phyloP scores from a whole-genome alignment of 2,329 filamentous ascomycete genomes.

The Pseudogymnoascus sp. region DNA sequence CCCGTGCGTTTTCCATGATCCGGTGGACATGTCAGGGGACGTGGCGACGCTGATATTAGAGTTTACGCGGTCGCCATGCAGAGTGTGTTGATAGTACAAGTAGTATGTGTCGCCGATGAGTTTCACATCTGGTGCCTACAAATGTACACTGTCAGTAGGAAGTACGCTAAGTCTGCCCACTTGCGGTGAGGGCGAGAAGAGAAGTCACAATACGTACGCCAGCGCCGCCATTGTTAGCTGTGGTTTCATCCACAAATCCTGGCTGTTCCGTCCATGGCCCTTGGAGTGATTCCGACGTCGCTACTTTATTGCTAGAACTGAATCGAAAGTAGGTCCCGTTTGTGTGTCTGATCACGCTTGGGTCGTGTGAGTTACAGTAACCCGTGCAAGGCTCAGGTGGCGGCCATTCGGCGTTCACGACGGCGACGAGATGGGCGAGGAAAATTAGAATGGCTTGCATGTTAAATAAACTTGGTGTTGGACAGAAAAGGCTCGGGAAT shows the following conservation, averaged over 20 bases:
- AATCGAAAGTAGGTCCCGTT: background rate
- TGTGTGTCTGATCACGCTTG: background rate
- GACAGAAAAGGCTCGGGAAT: background rate
- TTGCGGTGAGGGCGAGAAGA: background rate
- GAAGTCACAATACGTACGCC: background rate
- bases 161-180: background rate
- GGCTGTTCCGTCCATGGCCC: background rate
- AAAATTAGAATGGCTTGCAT: background rate
- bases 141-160: background rate
- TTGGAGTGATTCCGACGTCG: background rate
- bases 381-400: background rate
- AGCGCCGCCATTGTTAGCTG: background rate
- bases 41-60: constrained; percentile 44
- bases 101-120: constrained; percentile 52
- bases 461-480: background rate
- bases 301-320: background rate
- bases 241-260: background rate
- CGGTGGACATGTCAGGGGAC: constrained; percentile 39
- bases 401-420: background rate
- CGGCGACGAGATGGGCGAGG: background rate
- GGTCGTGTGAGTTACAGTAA: background rate
- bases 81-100: constrained; percentile 51
- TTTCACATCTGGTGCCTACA: constrained; percentile 54
- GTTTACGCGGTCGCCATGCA: constrained; percentile 41
- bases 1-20: constrained; percentile 53